Evolutionary conservation across 208 protist species (phyloP).

Genomic region (Trypanosoma vivax): DNA sequence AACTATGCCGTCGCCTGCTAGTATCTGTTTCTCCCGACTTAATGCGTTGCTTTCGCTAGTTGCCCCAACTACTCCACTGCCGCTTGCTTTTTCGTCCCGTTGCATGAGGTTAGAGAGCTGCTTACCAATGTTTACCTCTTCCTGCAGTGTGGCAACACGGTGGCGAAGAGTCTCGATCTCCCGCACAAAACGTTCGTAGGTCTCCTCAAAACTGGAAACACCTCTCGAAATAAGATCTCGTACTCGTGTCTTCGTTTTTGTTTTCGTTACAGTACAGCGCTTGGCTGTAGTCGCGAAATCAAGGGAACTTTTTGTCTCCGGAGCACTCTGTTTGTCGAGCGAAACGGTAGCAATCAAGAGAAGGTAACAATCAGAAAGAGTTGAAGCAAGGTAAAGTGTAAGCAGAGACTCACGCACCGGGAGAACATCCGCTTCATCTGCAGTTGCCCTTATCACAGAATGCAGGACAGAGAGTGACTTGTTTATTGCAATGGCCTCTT

Average conservation of each 20-base stretch:
- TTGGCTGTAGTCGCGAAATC: conserved; percentile 61
- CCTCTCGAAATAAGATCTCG: conserved; percentile 17
- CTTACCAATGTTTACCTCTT: conserved; percentile 19
- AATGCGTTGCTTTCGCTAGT: not conserved
- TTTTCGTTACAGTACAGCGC: conserved; percentile 43
- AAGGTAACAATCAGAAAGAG: conserved; percentile 54
- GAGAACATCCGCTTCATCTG: conserved; percentile 27
- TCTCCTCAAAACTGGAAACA: conserved; percentile 17
- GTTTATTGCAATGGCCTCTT: conserved; percentile 90
- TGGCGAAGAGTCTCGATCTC: conserved; percentile 26
- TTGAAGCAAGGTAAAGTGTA: conserved; percentile 53
- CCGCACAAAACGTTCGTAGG: conserved; percentile 6
- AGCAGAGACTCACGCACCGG: conserved; percentile 55
- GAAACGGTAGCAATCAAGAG: conserved; percentile 66
- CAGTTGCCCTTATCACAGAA: conserved; percentile 42
- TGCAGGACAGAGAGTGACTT: conserved; percentile 85
- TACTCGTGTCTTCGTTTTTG: conserved; percentile 13
- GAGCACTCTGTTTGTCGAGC: conserved; percentile 44
- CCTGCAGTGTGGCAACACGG: conserved; percentile 27
- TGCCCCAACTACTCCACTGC: not conserved
- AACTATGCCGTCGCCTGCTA: no score
- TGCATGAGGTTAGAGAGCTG: not conserved
- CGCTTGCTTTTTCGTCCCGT: not conserved
- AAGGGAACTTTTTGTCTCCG: conserved; percentile 62
- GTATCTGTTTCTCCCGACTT: not conserved